A percentile compares a stretch with the other conserved stretches of the same genome.
These are phyloP conservation scores for Iberis pinnata DNA, from an alignment of 345 rosid genomes.

Conservation along the genomic window DNA sequence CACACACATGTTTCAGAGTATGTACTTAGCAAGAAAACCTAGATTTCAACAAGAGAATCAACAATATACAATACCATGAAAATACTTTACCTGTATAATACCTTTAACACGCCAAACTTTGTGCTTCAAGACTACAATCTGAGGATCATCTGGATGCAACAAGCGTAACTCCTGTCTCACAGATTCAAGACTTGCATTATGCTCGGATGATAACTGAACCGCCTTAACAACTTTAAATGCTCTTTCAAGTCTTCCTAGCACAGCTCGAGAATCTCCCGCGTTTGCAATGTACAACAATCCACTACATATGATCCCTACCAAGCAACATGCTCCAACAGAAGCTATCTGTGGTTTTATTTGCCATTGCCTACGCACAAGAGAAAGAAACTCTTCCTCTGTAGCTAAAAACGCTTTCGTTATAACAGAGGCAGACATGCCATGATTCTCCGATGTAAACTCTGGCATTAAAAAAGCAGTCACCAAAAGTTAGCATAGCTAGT, in stretches of 20 bases:
- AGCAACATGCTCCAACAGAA: conserved; percentile 54
- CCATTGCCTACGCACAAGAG: conserved; percentile 35
- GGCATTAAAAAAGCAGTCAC: conserved; percentile 44
- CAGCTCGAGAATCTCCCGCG: conserved; percentile 57
- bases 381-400: conserved; percentile 33
- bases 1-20: too few species aligned
- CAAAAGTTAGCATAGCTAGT: conserved; percentile 26
- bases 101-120: conserved; percentile 61
- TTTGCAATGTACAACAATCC: conserved; percentile 49
- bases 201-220: conserved; percentile 46
- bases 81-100: conserved; percentile 43
- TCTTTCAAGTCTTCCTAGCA: conserved; percentile 43
- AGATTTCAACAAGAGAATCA: too few species aligned
- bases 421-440: conserved; percentile 74
- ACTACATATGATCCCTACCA: conserved; percentile 48
- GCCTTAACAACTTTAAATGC: conserved; percentile 38
- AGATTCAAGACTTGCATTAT: conserved; percentile 48
- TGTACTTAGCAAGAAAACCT: too few species aligned
- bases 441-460: conserved; percentile 75
- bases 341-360: conserved; percentile 49
- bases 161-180: conserved; percentile 49
- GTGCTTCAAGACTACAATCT: conserved; percentile 50
- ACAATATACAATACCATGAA: too few species aligned
- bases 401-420: conserved; percentile 34
- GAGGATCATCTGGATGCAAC: conserved; percentile 55